Evolutionary conservation across 2,329 filamentous ascomycete species (phyloP).

Genomic region (Ophiostoma sp.): DNA sequence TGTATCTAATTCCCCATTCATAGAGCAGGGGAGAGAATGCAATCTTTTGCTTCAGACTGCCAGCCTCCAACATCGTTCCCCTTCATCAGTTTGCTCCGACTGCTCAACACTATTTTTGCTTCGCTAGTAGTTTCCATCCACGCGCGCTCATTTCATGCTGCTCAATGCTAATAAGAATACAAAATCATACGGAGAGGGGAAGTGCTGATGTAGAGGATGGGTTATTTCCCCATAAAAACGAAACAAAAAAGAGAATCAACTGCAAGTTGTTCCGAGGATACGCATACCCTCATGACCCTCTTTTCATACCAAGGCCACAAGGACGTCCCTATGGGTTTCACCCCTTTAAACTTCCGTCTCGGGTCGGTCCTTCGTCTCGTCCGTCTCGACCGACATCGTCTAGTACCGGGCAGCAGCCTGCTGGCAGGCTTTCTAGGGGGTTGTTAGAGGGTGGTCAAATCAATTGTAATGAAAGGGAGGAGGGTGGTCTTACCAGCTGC

Average conservation of each 20-base stretch:
- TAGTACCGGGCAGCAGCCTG: slow-evolving; percentile 72
- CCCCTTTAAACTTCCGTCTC: not conserved
- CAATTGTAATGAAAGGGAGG: slow-evolving; percentile 19
- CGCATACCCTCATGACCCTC: not conserved
- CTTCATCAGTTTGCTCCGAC: not conserved
- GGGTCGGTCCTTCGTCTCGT: not conserved
- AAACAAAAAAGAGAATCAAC: not conserved
- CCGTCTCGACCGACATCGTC: slow-evolving; percentile 18
- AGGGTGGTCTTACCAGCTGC: slow-evolving; percentile 61
- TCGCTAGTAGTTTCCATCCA: not conserved
- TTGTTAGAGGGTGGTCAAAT: slow-evolving; percentile 4
- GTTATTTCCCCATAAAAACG: not conserved
- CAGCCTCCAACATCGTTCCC: not conserved
- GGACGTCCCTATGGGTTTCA: not conserved
- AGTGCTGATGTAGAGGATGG: not conserved
- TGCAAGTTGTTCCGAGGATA: no score
- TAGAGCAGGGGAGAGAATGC: slow-evolving; percentile 4
- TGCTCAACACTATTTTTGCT: not conserved
- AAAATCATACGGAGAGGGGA: not conserved
- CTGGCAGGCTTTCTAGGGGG: slow-evolving; percentile 73
- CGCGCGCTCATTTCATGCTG: not conserved
- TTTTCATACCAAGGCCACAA: not conserved
- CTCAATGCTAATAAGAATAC: slow-evolving; percentile 2
- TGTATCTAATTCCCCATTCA: not conserved
- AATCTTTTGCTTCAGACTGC: not conserved